phyloP scores from a whole-genome alignment of 164 flowering plant genomes.

The Kingdonia uniflora region DNA sequence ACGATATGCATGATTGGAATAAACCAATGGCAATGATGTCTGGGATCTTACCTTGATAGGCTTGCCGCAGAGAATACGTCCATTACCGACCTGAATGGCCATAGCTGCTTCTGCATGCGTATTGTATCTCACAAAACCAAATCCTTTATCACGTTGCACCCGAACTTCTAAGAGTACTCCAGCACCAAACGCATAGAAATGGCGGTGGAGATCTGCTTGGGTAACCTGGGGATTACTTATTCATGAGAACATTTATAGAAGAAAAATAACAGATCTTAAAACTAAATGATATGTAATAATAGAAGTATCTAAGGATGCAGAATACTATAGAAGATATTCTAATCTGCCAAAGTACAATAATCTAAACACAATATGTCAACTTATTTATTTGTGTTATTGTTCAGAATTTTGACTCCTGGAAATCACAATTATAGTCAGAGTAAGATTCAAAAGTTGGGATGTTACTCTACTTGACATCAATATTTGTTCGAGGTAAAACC shows the following conservation, averaged over 20 bases:
- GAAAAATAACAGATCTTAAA: background rate
- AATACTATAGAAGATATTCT: too few species aligned
- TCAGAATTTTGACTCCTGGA: too few species aligned
- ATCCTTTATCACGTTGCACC: slow-evolving; percentile 90
- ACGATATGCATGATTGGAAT: too few species aligned
- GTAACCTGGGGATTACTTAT: slow-evolving; percentile 45
- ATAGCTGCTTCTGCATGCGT: slow-evolving; percentile 80
- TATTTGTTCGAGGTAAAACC: too few species aligned
- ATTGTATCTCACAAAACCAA: slow-evolving; percentile 90
- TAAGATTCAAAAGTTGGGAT: too few species aligned
- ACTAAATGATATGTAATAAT: background rate
- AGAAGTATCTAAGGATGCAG: background rate
- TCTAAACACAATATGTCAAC: too few species aligned
- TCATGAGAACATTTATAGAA: slow-evolving; percentile 1
- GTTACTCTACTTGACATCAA: too few species aligned
- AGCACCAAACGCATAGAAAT: slow-evolving; percentile 71
- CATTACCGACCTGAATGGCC: slow-evolving; percentile 83
- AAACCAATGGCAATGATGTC: too few species aligned
- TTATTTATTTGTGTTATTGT: too few species aligned
- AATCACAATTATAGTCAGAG: too few species aligned
- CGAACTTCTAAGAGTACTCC: slow-evolving; percentile 87
- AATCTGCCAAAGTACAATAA: too few species aligned
- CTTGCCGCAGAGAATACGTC: slow-evolving; percentile 63
- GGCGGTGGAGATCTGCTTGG: slow-evolving; percentile 70
- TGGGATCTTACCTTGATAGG: slow-evolving; percentile 53